These are phyloP conservation scores for Solanum hybrid DNA, from an alignment of 305 asterid species.

Conservation along the genomic window DNA sequence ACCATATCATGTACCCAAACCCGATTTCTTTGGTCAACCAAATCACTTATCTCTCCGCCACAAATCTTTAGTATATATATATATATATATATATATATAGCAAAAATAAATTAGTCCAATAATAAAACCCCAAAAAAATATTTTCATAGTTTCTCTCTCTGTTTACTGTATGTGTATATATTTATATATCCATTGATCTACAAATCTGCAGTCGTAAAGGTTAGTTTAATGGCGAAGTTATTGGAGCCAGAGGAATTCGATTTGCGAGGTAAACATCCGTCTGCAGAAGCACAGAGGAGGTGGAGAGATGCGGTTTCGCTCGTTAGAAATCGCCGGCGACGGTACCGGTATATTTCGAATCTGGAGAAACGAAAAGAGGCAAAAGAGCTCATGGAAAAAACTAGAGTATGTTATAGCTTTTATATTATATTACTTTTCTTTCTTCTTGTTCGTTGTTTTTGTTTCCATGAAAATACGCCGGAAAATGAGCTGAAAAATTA, in stretches of 20 bases:
- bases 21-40: too few species aligned
- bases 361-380: slow-evolving; percentile 65
- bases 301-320: slow-evolving; percentile 72
- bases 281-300: slow-evolving; percentile 45
- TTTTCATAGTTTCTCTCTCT: background rate
- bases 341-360: slow-evolving; percentile 62
- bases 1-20: too few species aligned
- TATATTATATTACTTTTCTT: background rate
- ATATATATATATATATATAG: background rate
- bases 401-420: slow-evolving; percentile 40
- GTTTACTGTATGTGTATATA: background rate
- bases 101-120: background rate
- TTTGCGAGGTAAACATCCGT: slow-evolving; percentile 43
- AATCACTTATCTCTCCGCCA: background rate
- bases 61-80: background rate
- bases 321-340: slow-evolving; percentile 64
- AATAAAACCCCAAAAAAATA: background rate
- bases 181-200: background rate
- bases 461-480: background rate
- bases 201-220: background rate
- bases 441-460: background rate
- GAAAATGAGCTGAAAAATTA: background rate
- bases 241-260: slow-evolving; percentile 42
- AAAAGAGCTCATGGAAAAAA: slow-evolving; percentile 38
- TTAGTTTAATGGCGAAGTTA: slow-evolving; percentile 6